Evolutionary conservation across 306 rosid genomes (phyloP), one percentile per base, ranked within the genome.

Genomic region (Gastrolobium bilobum): DNA sequence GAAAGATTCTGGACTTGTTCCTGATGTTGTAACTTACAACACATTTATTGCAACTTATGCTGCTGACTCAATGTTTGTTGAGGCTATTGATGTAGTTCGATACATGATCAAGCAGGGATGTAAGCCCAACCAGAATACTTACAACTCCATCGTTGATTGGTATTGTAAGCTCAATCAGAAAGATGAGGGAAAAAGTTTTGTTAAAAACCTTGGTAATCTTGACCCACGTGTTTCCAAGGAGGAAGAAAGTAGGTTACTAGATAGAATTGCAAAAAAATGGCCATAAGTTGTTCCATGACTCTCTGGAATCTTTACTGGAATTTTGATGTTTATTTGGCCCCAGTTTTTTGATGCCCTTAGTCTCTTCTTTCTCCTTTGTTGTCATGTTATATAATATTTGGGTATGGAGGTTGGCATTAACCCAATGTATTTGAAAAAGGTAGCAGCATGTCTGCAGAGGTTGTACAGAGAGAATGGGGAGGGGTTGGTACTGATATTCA

Each of bases 31-130:
- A 63, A 94, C 97, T 7, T 92, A 89, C 78, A 92, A 94, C 82
- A 92, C 97, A 80, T 94, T 92, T 60, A 81, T 91, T 65, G 80
- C 97, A 64, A 86, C 90, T 71, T 90, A 94, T 80, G 97, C 97
- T 5, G 90, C 89, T 10, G 90, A 92, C 56, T 89, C 94, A 0
- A 70, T 91, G 97, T 94, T 94, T 62, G 81, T 38, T 2, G 95
- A 94, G 73, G 97, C 99, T 11, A 77, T 91, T 61, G 97, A 87
- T 47, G 93, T 94, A 67, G 88, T 92, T 81, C 77, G 81, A 39
- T 90, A 89, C 92, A 92, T 91, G 99, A 91, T 94, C 89, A 92
- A 87, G 83, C 84, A 86, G 26, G 96, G 97, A 76, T 89, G 97
- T 81, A 89, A 70, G 79, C 99, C 97, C 39, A 91, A 92, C 85